Base-by-base conservation (phyloP, 2,329 filamentous ascomycete species). In the Aspergillus aculeatinus region DNA sequence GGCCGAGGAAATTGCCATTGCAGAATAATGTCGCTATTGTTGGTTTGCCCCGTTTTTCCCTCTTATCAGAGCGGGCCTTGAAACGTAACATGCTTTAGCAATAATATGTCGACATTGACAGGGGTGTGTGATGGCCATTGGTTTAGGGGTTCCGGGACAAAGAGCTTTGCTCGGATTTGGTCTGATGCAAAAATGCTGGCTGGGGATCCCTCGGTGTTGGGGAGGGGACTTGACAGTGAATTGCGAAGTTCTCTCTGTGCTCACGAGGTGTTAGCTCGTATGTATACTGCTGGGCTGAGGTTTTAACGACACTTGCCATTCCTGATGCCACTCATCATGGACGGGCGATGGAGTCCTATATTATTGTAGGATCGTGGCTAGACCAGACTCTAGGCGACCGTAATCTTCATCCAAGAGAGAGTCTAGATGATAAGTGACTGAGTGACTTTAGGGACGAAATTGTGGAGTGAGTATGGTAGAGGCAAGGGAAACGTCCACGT, bases 391-490 rank as follows among this genome's bases (percentile, higher is more conserved):
- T 3, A 29, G 7, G 27, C 7, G 1, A 29, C 27, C 27, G 9
- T 29, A 29, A 9, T 29, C 7, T 9, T 9, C 27, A 29, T 29
- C 27, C 27, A 29, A 9, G 27, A 29, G 27, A 29, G 9, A 29
- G 27, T 10, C 7, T 29, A 9, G 2, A 0, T 29, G 27, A 9
- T 29, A 29, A 29, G 27, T 29, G 9, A 10, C 7, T 10, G 3
- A 1, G 7, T 0, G 1, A 3, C 27, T 29, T 29, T 29, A 3
- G 3, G 3, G 27, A 29, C 7, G 7, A 2, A 3, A 29, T 2
- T 29, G 9, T 29, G 3, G 27, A 29, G 27, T 29, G 27, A 29
- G 7, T 2, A 29, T 29, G 33, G 33, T 12, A 35, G 14, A 35
- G 33, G 33, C 33, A 35, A 35, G 33, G 2, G 7, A 35, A 12